Evolutionary conservation across 768 basidiomycete species (phyloP), one percentile per base, ranked within the genome.

Genomic region (Amanita jacksonii): DNA sequence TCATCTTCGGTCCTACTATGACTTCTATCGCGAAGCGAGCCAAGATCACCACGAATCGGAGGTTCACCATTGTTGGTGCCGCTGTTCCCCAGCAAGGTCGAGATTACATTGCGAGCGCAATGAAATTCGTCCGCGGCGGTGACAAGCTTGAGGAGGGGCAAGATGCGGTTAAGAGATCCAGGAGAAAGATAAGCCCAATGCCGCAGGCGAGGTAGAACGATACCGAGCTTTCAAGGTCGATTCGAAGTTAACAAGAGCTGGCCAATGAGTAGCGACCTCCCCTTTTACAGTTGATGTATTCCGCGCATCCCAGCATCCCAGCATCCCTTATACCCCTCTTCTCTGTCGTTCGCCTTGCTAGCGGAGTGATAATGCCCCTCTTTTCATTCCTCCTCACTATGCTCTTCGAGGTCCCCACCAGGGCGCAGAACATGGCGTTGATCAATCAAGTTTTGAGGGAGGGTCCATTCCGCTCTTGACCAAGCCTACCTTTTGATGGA

Each of bases 311-410:
- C 2, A 77, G 76, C 0, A 64, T 96, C 20, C 91, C 92, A 56
- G 96, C 93, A 54, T 68, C 70, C 3, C 50, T 87, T 33, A 60
- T 96, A 46, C 53, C 78, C 57, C 23, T 86, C 41, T 92, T 92
- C 13, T 66, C 93, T 19, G 2, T 79, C 45, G 56, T 75, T n/a
- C 81, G 82, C 45, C 50, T 90, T 32, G 60, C 75, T 42, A 84
- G 79, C 51, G 94, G 96, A 16, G 74, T 85, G 3, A 78, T 85
- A 68, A 96, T 91, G 0, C 94, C 96, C 2, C 47, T 97, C 35
- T 99, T 97, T 71, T 92, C 94, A 1, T 89, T 73, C 68, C 73
- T 92, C 50, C 79, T 96, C 53, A 85, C 90, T 7, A 73, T 72
- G 6, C 74, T 98, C 10, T 83, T 76, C 58, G 73, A 85, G 49